phyloP scores from a whole-genome alignment of 305 asterid genomes.

The Fraxinus ornus region DNA sequence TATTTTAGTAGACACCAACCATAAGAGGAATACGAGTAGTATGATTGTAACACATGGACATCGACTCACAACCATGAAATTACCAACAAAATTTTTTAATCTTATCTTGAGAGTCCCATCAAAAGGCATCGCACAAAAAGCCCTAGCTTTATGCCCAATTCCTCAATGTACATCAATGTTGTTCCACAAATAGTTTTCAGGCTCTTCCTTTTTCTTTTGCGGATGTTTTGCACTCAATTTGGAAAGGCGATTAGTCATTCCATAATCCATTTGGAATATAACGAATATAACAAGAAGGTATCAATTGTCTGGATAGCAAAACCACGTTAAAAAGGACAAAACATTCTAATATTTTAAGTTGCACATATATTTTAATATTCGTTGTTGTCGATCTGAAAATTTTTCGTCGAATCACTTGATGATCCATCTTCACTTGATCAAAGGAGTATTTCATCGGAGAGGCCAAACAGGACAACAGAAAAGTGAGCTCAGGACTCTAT shows the following conservation, averaged over 20 bases:
- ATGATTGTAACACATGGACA: background rate
- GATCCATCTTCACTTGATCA: background rate
- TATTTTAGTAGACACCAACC: background rate
- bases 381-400: background rate
- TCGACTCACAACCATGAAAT: background rate
- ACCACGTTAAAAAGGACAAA: background rate
- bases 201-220: slow-evolving; percentile 30
- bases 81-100: background rate
- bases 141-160: slow-evolving; percentile 39
- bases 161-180: slow-evolving; percentile 37
- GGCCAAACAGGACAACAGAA: background rate
- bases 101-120: slow-evolving; percentile 37
- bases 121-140: slow-evolving; percentile 35
- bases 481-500: background rate
- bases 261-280: slow-evolving; percentile 25
- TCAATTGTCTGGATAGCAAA: slow-evolving; percentile 18
- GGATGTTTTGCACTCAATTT: slow-evolving; percentile 41
- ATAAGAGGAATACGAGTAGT: background rate
- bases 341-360: too few relatives aligned
- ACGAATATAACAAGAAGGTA: slow-evolving; percentile 31
- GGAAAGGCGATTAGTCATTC: slow-evolving; percentile 30
- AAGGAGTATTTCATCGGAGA: too few relatives aligned
- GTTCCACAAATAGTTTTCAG: slow-evolving; percentile 46
- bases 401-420: background rate
- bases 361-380: background rate